Evolutionary conservation across 305 asterid genomes (phyloP), one percentile per base, ranked within the genome.

Genomic region (Caryopteris hybrid): DNA sequence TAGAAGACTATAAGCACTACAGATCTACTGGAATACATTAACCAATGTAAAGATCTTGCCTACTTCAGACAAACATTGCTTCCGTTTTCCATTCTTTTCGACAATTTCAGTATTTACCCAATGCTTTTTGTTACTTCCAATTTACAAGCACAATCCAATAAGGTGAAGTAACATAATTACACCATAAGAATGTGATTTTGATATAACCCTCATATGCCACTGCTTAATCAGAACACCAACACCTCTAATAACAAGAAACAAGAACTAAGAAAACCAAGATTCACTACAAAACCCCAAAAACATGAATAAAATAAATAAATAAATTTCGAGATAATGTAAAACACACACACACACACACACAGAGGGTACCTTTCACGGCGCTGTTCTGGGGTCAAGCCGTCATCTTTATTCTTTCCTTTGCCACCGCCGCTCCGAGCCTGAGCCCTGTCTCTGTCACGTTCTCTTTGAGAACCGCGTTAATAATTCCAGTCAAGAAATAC

Each of bases 311-410:
- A 48, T 10, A 16, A 47, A 9, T 2, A 3, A 56, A 12, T 31
- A 47, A 29, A 42, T 42, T 46, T 53, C 14, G 71, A 36, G 38
- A 52, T 38, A 9, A 41, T 2, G 11, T 5, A 38, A 38, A 21
- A 6, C 20, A 8, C 14, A 42, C 14, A 14, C 6, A 36, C 8
- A 39, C n/a, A 46, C 0, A 16, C 1, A 57, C 6, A 38, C 6
- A 51, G 21, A 13, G 52, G 51, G 29, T 53, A 89, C 96, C 96
- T 86, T 74, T 89, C 94, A 11, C 95, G 95, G 75, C 95, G 95
- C 68, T 88, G 97, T 70, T 88, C 95, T 9, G 91, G 97, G 52
- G 97, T 90, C 85, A 86, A 82, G 18, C 93, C 95, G 68, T 91
- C 96, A 61, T 88, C 96, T 53, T 79, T 80, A 14, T 0, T 13